Conservation (phyloP, 768 basidiomycete species). For the Suillus paluster region DNA sequence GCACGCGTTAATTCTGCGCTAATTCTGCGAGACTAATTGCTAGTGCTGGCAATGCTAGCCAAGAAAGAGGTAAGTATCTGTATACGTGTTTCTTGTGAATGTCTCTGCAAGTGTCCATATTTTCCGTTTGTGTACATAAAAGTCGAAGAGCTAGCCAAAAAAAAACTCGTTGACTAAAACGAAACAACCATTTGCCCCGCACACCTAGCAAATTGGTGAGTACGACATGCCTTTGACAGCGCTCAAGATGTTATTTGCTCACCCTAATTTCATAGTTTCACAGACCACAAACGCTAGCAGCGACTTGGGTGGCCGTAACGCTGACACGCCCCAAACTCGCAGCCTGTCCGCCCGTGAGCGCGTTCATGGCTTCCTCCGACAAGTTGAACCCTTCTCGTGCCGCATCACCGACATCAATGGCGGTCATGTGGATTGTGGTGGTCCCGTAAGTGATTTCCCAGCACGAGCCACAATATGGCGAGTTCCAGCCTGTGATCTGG, state of each 20-base stretch:
- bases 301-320: conserved; percentile 26
- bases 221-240: neutral
- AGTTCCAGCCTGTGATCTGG: conserved; percentile 56
- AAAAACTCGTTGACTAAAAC: neutral
- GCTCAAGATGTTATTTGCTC: neutral
- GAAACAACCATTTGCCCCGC: neutral
- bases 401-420: conserved; percentile 51
- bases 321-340: conserved; percentile 28
- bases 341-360: conserved; percentile 37
- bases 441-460: conserved; percentile 56
- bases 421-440: conserved; percentile 51
- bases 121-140: neutral
- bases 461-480: conserved; percentile 59
- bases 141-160: neutral
- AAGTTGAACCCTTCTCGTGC: conserved; percentile 37
- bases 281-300: conserved; percentile 17
- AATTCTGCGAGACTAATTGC: too few species aligned
- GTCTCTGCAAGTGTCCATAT: neutral
- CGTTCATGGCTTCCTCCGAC: conserved; percentile 41
- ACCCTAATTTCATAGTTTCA: conserved; percentile 3
- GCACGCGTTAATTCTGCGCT: too few species aligned
- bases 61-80: neutral
- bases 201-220: neutral
- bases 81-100: neutral
- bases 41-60: neutral